phyloP scores from a whole-genome alignment of 2,329 filamentous ascomycete species.

The Fusarium newnesense region DNA sequence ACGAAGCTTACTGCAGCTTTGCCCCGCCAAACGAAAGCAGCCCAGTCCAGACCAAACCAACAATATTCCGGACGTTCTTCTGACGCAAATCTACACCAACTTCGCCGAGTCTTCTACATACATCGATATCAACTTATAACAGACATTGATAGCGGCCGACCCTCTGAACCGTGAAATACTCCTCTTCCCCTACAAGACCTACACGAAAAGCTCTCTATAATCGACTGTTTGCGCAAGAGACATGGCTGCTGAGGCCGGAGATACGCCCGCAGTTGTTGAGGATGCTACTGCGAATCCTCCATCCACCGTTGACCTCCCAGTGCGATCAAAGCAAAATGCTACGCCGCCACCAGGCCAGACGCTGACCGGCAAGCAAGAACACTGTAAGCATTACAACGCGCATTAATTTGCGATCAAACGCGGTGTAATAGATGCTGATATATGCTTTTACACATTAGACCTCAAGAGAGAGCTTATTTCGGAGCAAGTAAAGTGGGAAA shows the following conservation, averaged over 20 bases:
- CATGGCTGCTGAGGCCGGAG: slow-evolving; percentile 46
- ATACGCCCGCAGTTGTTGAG: slow-evolving; percentile 38
- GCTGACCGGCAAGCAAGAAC: slow-evolving; percentile 96
- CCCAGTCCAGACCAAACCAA: slow-evolving; percentile 1
- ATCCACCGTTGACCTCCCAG: slow-evolving; percentile 42
- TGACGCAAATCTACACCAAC: slow-evolving; percentile 14
- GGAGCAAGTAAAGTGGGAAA: slow-evolving; percentile 89
- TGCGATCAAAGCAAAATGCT: slow-evolving; percentile 45
- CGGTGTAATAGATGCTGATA: slow-evolving; percentile 22
- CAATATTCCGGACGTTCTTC: slow-evolving; percentile 14
- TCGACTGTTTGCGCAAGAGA: slow-evolving; percentile 16
- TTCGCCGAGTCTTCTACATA: slow-evolving; percentile 17
- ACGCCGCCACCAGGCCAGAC: slow-evolving; percentile 57
- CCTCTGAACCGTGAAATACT: background rate
- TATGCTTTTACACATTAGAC: slow-evolving; percentile 58
- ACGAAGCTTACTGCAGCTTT: slow-evolving; percentile 32
- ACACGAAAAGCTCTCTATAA: slow-evolving; percentile 15
- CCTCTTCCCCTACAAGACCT: background rate
- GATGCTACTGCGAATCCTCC: slow-evolving; percentile 28
- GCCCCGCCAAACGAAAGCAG: slow-evolving; percentile 36
- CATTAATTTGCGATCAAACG: background rate
- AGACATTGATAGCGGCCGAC: slow-evolving; percentile 19
- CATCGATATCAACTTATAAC: background rate
- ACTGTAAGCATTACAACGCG: slow-evolving; percentile 71
- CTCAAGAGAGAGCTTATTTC: slow-evolving; percentile 95